Evolutionary conservation across 345 rosid genomes (phyloP).

Genomic region (Arabis hirsuta): DNA sequence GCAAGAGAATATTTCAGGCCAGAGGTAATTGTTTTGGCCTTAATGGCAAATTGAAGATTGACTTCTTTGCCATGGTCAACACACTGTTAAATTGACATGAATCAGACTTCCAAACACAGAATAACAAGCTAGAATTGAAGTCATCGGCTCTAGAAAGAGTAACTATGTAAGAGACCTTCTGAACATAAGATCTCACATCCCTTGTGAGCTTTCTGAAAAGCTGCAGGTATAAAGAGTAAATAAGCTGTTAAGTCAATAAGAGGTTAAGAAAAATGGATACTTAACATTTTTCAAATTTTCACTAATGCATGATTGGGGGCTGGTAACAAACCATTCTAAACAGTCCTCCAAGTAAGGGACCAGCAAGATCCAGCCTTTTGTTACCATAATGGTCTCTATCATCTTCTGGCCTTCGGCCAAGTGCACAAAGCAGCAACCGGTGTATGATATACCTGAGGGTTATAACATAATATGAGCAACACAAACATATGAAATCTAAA

Average conservation of each 20-base stretch:
- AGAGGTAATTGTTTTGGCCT: slow-evolving; percentile 97
- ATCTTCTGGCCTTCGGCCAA: slow-evolving; percentile 94
- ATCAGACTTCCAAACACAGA: slow-evolving; percentile 36
- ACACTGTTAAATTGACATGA: slow-evolving; percentile 53
- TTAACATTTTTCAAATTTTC: not conserved
- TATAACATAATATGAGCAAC: slow-evolving; percentile 26
- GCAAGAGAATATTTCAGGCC: slow-evolving; percentile 98
- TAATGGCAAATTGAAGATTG: slow-evolving; percentile 91
- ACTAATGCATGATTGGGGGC: slow-evolving; percentile 2
- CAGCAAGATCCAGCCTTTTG: slow-evolving; percentile 99
- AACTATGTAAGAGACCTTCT: slow-evolving; percentile 67
- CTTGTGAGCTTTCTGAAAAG: slow-evolving; percentile 92
- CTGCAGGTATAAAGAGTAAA: slow-evolving; percentile 50
- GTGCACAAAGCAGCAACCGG: slow-evolving; percentile 91
- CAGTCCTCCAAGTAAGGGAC: slow-evolving; percentile 96
- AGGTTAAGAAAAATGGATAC: slow-evolving; percentile 7
- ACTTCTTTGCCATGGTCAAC: slow-evolving; percentile 98
- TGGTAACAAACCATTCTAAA: slow-evolving; percentile 80
- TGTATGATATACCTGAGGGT: slow-evolving; percentile 78
- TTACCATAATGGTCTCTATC: slow-evolving; percentile 99
- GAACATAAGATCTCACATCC: slow-evolving; percentile 94
- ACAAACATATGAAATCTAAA: slow-evolving; percentile 7
- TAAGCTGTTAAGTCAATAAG: slow-evolving; percentile 14
- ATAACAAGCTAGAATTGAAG: slow-evolving; percentile 22
- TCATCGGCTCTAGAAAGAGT: slow-evolving; percentile 12